phyloP scores from a whole-genome alignment of 352 stramenopile genomes.

The Hyaloperonospora arabidopsidis region DNA sequence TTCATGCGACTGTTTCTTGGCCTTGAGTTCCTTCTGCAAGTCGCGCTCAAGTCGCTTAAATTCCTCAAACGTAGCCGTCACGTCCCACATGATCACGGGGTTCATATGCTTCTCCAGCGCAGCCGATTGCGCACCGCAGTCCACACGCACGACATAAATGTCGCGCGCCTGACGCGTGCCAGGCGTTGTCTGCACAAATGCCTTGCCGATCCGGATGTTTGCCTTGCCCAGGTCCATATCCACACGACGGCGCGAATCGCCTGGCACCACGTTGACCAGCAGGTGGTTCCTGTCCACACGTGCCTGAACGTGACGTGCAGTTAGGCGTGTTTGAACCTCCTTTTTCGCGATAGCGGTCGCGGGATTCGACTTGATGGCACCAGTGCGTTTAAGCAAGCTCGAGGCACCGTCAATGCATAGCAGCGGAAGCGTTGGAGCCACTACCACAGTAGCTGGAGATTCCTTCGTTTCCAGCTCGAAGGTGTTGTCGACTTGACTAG shows the following conservation, averaged over 20 bases:
- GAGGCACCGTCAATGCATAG: slow-evolving; percentile 19
- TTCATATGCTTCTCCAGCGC: slow-evolving; percentile 75
- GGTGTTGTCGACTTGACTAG: slow-evolving; percentile 2
- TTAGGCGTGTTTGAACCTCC: slow-evolving; percentile 28
- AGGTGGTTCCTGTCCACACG: slow-evolving; percentile 35
- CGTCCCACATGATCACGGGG: slow-evolving; percentile 76
- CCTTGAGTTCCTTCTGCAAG: slow-evolving; percentile 56
- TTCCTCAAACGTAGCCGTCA: slow-evolving; percentile 69
- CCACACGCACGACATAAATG: slow-evolving; percentile 69
- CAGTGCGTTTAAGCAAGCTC: slow-evolving; percentile 15
- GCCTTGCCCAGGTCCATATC: slow-evolving; percentile 46
- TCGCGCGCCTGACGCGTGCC: slow-evolving; percentile 41
- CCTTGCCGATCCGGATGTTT: slow-evolving; percentile 72
- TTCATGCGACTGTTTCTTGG: slow-evolving; percentile 37
- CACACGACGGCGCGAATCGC: slow-evolving; percentile 45
- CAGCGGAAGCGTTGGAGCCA: slow-evolving; percentile 23
- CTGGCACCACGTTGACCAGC: slow-evolving; percentile 46
- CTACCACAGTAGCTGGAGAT: background rate
- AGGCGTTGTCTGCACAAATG: slow-evolving; percentile 38
- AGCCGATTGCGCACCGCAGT: slow-evolving; percentile 36
- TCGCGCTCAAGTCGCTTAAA: slow-evolving; percentile 65
- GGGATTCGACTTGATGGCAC: slow-evolving; percentile 22
- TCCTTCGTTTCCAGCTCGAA: slow-evolving; percentile 1
- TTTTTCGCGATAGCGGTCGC: slow-evolving; percentile 21
- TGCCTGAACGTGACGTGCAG: slow-evolving; percentile 36